phyloP scores from a whole-genome alignment of 805 yeast species.

The Candida tammaniensis region DNA sequence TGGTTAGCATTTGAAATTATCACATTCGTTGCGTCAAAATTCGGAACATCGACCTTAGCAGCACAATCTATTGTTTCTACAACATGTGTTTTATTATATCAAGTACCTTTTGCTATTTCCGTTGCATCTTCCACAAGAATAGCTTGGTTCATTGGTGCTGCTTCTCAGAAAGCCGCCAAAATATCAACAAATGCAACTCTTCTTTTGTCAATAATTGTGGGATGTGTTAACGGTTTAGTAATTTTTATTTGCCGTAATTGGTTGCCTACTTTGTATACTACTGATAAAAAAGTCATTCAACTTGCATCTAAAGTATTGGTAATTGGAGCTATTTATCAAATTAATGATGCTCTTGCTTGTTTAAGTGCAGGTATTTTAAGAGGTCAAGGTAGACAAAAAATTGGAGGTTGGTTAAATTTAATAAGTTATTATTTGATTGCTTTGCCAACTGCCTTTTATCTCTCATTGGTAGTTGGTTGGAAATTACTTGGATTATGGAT shows the following conservation, averaged over 20 bases:
- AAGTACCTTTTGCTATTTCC: slow-evolving; percentile 72
- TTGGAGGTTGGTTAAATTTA: slow-evolving; percentile 52
- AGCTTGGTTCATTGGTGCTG: slow-evolving; percentile 75
- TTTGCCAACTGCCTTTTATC: slow-evolving; percentile 44
- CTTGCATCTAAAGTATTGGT: slow-evolving; percentile 40
- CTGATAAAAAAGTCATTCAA: slow-evolving; percentile 34
- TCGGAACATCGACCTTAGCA: slow-evolving; percentile 65
- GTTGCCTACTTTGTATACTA: slow-evolving; percentile 42
- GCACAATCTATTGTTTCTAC: slow-evolving; percentile 74
- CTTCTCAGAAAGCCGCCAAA: slow-evolving; percentile 37
- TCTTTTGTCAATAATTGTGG: slow-evolving; percentile 27
- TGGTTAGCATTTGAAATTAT: slow-evolving; percentile 76
- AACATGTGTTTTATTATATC: slow-evolving; percentile 65
- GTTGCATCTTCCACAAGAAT: slow-evolving; percentile 75
- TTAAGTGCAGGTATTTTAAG: slow-evolving; percentile 53
- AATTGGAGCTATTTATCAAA: slow-evolving; percentile 50
- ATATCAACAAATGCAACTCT: slow-evolving; percentile 38
- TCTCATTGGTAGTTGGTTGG: slow-evolving; percentile 39
- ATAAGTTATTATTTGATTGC: slow-evolving; percentile 48
- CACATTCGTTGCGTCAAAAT: slow-evolving; percentile 64
- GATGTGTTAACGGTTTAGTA: slow-evolving; percentile 37
- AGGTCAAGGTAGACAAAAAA: slow-evolving; percentile 57
- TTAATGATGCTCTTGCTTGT: slow-evolving; percentile 49
- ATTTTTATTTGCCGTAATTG: slow-evolving; percentile 33
- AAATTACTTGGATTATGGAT: slow-evolving; percentile 49